Evolutionary conservation across 495 filamentous ascomycete genomes (phyloP), one percentile per base, ranked within the genome.

Genomic region (Oleoguttula mirabilis): DNA sequence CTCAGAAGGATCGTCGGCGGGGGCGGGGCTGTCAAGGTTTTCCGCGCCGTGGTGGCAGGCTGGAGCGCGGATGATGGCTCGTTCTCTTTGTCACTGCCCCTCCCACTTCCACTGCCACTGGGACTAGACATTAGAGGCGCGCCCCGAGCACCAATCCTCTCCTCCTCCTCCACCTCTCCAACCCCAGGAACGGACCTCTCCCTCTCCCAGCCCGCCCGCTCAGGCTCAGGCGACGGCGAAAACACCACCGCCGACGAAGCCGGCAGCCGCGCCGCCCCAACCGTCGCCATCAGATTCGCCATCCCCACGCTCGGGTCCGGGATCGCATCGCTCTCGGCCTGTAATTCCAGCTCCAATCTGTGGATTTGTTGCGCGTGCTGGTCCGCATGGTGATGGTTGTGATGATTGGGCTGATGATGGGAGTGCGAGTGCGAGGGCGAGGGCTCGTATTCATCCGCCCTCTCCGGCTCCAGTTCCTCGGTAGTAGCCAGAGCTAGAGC

Each of bases 71-170:
- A 51, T 35, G 42, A 50, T 22, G 51, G 43, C 4, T 31, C 36
- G 36, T 50, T 54, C 33, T 54, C 46, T 27, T 52, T 52, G 49
- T 52, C 49, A 39, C 48, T 51, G 32, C 30, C 28, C 21, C 11
- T 35, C 16, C 10, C 10, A 7, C 10, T 10, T 10, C 7, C 7
- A 6, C 7, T 28, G 25, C 7, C n/a, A n/a, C 25, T 28, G 7
- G 7, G 7, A 7, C n/a, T 28, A n/a, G 7, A 7, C 7, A 28
- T 28, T n/a, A 28, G 25, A n/a, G n/a, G n/a, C n/a, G n/a, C n/a
- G n/a, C n/a, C n/a, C n/a, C n/a, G n/a, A n/a, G n/a, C n/a, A n/a
- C n/a, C n/a, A n/a, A n/a, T n/a, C n/a, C n/a, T n/a, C n/a, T n/a
- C n/a, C n/a, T n/a, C n/a, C n/a, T n/a, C n/a, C n/a, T n/a, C n/a